Evolutionary conservation across 495 filamentous ascomycete genomes (phyloP), one percentile per base, ranked within the genome.

Genomic region (Neurospora sp.): DNA sequence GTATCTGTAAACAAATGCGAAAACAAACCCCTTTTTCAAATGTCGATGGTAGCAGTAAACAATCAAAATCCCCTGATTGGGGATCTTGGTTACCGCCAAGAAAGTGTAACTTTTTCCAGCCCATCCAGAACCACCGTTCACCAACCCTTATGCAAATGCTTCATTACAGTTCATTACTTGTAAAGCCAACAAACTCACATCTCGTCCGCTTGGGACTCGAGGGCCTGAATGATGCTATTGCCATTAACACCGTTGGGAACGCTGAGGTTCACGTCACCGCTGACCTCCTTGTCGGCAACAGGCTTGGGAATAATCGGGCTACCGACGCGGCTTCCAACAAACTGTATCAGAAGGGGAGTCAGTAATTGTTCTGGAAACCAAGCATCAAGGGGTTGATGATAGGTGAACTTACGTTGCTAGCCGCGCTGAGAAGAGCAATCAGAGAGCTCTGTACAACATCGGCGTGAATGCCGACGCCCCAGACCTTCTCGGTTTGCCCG

Each of bases 391-490:
- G 39, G 11, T 37, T 3, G 39, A 38, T 28, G 38, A 59, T 72
- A 71, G 28, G 21, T 69, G 43, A 69, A 87, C 92, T 88, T 88
- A 96, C 94, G 77, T 92, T 96, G 84, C 89, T 92, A 39, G 96
- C 96, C 39, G 96, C 96, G 72, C 89, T 90, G 78, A 99, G 84
- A 66, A 98, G 86, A 48, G 96, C 95, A 80, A 94, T 93, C 79
- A 99, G 86, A 82, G 90, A 94, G 76, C 93, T 93, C 83, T 97
- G 94, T 17, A 97, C 94, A 43, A 96, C 92, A 84, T 99, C 96
- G 77, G 95, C 91, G 81, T 98, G 93, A 75, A 99, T 93, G 70
- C 95, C 96, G 28, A 99, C 93, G 76, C 96, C 96, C 96, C 96
- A 99, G 13, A 97, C 93, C 76, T 87, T 90, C 72, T 92, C 84